These are phyloP conservation scores for Orbilia oligospora DNA, from an alignment of 2,329 filamentous ascomycete genomes.

Conservation along the genomic window DNA sequence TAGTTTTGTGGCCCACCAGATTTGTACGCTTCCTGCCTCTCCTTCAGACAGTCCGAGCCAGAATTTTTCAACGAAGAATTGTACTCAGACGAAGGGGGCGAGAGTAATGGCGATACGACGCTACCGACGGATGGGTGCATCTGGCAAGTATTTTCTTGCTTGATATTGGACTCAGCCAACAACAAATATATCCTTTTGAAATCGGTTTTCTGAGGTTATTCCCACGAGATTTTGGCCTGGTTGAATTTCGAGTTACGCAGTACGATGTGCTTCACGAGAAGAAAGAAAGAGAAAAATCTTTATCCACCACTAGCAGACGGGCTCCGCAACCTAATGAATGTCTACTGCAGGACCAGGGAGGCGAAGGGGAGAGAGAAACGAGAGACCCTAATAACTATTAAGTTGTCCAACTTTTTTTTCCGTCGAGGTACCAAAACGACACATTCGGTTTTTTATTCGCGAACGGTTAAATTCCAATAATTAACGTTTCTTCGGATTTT, in stretches of 20 bases:
- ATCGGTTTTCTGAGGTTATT: conserved; percentile 28
- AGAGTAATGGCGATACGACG: conserved; percentile 61
- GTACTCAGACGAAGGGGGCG: conserved; percentile 59
- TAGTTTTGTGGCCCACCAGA: conserved; percentile 67
- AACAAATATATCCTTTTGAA: conserved; percentile 55
- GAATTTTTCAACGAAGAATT: conserved; percentile 58
- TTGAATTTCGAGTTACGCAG: conserved; percentile 46
- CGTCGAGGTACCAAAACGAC: conserved; percentile 54
- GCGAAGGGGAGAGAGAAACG: conserved; percentile 29
- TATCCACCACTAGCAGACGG: conserved; percentile 53
- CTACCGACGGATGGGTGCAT: conserved; percentile 59
- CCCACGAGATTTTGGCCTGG: conserved; percentile 26
- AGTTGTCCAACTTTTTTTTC: conserved; percentile 42
- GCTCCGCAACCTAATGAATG: conserved; percentile 53
- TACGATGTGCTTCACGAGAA: conserved; percentile 57
- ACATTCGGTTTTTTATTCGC: conserved; percentile 44
- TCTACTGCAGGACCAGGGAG: conserved; percentile 43
- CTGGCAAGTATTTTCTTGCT: conserved; percentile 56
- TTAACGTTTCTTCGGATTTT: conserved; percentile 40
- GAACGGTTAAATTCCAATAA: conserved; percentile 56
- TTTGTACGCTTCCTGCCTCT: conserved; percentile 59
- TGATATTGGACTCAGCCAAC: conserved; percentile 60
- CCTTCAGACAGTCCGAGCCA: conserved; percentile 52
- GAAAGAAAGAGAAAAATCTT: conserved; percentile 32
- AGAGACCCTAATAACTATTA: conserved; percentile 45